Base-by-base conservation (phyloP, 164 flowering plant genomes). In the Litsea cubeba region DNA sequence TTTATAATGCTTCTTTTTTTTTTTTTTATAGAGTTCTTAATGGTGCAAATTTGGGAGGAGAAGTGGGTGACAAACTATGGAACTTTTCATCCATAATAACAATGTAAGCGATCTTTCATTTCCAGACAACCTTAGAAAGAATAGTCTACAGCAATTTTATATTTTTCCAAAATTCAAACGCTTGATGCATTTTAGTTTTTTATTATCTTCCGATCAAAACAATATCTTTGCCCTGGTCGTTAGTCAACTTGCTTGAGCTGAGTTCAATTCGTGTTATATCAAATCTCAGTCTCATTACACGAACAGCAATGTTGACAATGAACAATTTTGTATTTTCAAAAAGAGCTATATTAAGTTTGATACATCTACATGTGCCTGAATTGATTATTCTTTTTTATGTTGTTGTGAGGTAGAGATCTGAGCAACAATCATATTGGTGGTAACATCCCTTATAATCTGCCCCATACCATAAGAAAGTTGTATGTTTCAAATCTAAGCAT, bases 351-450 rank as follows among this genome's bases (percentile, higher is more conserved):
- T 14, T 17, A 54, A 54, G 60, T 54, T 54, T 54, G 60, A 54
- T 54, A 3, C n/a, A 15, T 54, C 60, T 17, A 15, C 4, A 54
- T 54, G 60, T 54, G 5, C 12, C 17, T 54, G 60, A 7, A n/a
- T 72, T 77, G 65, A 68, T 74, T 40, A 40, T 40, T 49, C 50
- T 71, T 68, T 40, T n/a, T 66, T 2, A 35, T 66, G 17, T 63
- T 69, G 26, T 72, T 75, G 46, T 77, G 78, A 30, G 71, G 26
- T 90, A 95, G 99, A 77, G 92, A 90, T 83, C 77, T 95, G 70
- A 87, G 93, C 84, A 83, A 88, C 85, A 95, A 95, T 72, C 89
- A 85, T 67, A 95, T 95, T 78, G 95, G 94, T 50, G 99, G 97
- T 74, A 79, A 62, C 69, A 83, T 95, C 75, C 98, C 98, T 70